Evolutionary conservation across 179 eudicot species (phyloP).

Genomic region (Actinidia chinensis): DNA sequence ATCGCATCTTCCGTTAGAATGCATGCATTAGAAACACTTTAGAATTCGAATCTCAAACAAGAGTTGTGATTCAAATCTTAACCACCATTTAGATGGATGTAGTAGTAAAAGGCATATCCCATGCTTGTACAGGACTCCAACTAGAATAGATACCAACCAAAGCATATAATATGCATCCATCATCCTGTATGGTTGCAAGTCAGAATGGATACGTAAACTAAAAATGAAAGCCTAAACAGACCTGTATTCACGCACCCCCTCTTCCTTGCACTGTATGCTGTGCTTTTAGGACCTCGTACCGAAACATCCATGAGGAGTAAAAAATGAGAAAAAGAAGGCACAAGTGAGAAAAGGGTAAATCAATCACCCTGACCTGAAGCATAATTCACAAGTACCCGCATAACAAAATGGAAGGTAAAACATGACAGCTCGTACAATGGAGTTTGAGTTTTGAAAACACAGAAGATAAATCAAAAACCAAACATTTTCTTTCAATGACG

Average conservation of each 20-base stretch:
- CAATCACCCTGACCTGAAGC: conserved; percentile 48
- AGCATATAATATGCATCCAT: no score
- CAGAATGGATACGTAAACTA: no score
- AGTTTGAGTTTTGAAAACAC: not conserved
- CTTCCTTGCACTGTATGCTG: conserved; percentile 90
- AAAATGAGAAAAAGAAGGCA: not conserved
- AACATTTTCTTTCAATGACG: conserved; percentile 73
- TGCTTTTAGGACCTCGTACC: conserved; percentile 57
- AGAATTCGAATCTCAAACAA: no score
- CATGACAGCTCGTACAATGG: not conserved
- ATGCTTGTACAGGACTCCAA: no score
- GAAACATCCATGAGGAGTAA: conserved; percentile 20
- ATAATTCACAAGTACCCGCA: conserved; percentile 9
- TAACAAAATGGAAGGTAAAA: not conserved
- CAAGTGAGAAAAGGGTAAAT: not conserved
- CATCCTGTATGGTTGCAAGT: conserved; percentile 55
- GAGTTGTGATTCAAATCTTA: no score
- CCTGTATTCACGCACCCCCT: conserved; percentile 93
- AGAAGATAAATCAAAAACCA: conserved; percentile 14
- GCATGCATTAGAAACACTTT: no score
- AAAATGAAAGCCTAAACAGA: conserved; percentile 12
- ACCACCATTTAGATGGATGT: no score
- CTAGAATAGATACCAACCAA: no score
- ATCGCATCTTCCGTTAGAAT: no score
- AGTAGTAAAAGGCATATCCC: no score